phyloP scores from a whole-genome alignment of 352 stramenopile genomes.

The Pythium vanterpoolii region DNA sequence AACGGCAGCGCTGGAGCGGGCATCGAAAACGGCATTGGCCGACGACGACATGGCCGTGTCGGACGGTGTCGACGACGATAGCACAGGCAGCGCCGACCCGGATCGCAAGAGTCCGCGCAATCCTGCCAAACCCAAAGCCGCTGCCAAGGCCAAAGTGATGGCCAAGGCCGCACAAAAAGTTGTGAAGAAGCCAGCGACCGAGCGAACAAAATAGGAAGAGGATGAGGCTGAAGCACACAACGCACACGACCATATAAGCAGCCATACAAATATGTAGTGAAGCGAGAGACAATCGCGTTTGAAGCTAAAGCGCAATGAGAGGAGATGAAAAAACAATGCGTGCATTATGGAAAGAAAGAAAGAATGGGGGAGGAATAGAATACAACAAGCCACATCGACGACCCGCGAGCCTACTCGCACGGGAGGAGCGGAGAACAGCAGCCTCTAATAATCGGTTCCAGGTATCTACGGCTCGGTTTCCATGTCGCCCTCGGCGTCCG shows the following conservation, averaged over 20 bases:
- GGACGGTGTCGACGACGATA: slow-evolving; percentile 20
- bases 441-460: too few species aligned
- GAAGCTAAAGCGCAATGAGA: slow-evolving; percentile 11
- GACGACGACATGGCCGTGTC: slow-evolving; percentile 13
- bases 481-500: slow-evolving; percentile 38
- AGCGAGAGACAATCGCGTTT: slow-evolving; percentile 7
- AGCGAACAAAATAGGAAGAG: slow-evolving; percentile 19
- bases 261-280: background rate
- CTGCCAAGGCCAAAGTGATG: slow-evolving; percentile 15
- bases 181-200: slow-evolving; percentile 15
- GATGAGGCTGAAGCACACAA: too few species aligned
- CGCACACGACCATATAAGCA: too few species aligned
- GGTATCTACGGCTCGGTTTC: slow-evolving; percentile 49
- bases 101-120: slow-evolving; percentile 23
- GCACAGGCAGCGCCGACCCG: slow-evolving; percentile 16
- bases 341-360: slow-evolving; percentile 3
- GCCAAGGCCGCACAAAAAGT: slow-evolving; percentile 16
- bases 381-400: slow-evolving; percentile 12
- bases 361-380: slow-evolving; percentile 18
- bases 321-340: background rate
- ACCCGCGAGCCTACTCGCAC: too few species aligned
- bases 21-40: background rate
- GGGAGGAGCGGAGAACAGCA: too few species aligned
- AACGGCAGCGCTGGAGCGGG: slow-evolving; percentile 6
- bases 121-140: slow-evolving; percentile 12